Conservation (phyloP, 495 filamentous ascomycete species). For the Stereocaulon alpinum region DNA sequence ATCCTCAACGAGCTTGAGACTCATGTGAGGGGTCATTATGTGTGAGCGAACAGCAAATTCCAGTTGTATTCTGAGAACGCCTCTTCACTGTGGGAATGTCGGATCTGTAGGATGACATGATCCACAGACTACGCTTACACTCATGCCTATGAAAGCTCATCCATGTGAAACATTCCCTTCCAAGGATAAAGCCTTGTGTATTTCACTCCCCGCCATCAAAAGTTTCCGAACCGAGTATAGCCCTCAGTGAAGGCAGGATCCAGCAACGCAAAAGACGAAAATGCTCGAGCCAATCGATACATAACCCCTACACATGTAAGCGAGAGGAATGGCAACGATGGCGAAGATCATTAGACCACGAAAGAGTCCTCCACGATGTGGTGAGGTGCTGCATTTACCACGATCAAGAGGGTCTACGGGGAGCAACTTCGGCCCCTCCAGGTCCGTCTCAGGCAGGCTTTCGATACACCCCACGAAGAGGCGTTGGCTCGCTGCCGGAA, state of each 20-base stretch:
- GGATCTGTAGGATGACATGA: not conserved
- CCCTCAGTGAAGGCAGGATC: not conserved
- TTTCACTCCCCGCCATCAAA: not conserved
- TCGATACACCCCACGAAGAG: not conserved
- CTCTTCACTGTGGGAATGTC: too few species aligned
- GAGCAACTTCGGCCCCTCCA: slow-evolving; percentile 11
- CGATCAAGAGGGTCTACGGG: not conserved
- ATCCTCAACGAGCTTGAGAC: not conserved
- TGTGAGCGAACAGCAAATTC: not conserved
- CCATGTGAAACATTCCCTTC: not conserved
- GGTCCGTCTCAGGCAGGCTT: slow-evolving; percentile 19
- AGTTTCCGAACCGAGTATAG: not conserved
- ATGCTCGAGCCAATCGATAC: not conserved
- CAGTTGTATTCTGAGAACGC: not conserved
- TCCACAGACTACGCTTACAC: too few species aligned
- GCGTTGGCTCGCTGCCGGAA: not conserved
- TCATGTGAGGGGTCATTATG: too few species aligned
- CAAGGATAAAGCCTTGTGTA: not conserved
- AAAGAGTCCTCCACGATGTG: not conserved
- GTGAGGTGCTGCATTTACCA: not conserved
- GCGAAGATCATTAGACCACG: not conserved
- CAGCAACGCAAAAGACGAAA: not conserved
- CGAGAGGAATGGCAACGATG: not conserved
- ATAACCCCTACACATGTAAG: not conserved
- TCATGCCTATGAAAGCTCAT: not conserved